Evolutionary conservation across 2,329 filamentous ascomycete species (phyloP), one percentile per base, ranked within the genome.

Genomic region (Venturiaceae sp.): DNA sequence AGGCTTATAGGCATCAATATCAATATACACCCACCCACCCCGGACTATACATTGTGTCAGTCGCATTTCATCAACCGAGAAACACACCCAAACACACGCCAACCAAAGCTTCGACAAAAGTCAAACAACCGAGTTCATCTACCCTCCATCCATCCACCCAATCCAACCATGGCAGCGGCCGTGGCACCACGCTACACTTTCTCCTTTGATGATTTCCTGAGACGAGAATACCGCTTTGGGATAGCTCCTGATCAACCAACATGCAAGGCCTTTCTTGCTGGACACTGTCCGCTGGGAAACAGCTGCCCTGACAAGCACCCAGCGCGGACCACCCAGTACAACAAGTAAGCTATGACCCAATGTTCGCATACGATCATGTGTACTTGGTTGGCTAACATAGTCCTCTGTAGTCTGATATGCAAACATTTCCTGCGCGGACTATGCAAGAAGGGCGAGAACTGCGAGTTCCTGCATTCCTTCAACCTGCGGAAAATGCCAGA

Each of bases 381-480:
- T 28, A 7, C 3, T 36, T n/a, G 19, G 9, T 5, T 33, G 19
- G 32, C 30, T 53, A 33, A 41, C 11, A 14, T 64, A 64, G 1
- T 34, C 14, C 41, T 65, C 61, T 55, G 59, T 61, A 82, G 77
- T 55, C 84, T 97, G 16, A 92, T 99, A 61, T 99, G 94, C 84
- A 99, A 99, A 77, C 94, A 97, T 80, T 97, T 94, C 86, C 85
- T 97, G 68, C 89, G 95, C 63, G 92, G 92, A 0, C 83, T 99
- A 21, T 99, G 94, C 80, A 99, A 99, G 71, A 97, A 97, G 75
- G 94, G 92, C 67, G 87, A 96, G 69, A 84, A 85, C 65, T 99
- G 94, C 84, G 94, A 99, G 77, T 99, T 97, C 68, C 80, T 97
- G 53, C 94, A 99, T 80, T 94, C 97, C 75, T 99, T 96, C 79